Evolutionary conservation across 495 filamentous ascomycete species (phyloP).

Genomic region (Aspergillus conjunctus): DNA sequence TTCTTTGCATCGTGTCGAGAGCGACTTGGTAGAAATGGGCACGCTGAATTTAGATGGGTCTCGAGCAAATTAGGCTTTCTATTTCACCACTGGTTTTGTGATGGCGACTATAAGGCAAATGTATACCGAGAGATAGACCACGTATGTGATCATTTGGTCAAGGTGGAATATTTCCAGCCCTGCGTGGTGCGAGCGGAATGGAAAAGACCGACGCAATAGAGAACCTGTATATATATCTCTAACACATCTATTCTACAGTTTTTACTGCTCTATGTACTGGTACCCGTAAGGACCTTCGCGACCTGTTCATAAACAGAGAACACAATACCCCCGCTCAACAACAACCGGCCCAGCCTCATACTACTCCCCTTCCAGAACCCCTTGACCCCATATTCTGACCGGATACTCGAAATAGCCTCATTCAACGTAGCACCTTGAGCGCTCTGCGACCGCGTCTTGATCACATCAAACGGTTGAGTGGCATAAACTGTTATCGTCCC

Average conservation of each 20-base stretch:
- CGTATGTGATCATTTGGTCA: conserved; percentile 8
- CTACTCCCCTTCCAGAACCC: conserved; percentile 69
- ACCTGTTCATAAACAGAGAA: conserved; percentile 66
- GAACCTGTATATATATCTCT: background rate
- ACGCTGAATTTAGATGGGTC: too few species aligned
- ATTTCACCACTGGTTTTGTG: too few species aligned
- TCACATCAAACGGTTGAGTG: conserved; percentile 68
- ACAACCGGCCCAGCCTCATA: conserved; percentile 64
- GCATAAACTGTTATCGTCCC: conserved; percentile 62
- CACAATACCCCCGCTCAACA: conserved; percentile 66
- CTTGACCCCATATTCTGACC: conserved; percentile 56
- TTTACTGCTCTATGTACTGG: background rate
- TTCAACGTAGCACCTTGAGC: conserved; percentile 50
- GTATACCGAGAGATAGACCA: too few species aligned
- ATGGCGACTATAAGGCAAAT: too few species aligned
- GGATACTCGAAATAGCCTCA: conserved; percentile 54
- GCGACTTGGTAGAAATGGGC: too few species aligned
- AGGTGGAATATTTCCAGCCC: conserved; percentile 13
- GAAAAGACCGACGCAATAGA: background rate
- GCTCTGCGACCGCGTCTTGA: conserved; percentile 66
- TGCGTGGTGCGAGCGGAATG: background rate
- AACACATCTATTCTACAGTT: background rate
- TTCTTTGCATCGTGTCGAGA: too few species aligned
- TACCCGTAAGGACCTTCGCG: background rate
- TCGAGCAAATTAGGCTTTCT: too few species aligned